Percentiles rank a stretch among this genome's conserved stretches.
Evolutionary conservation across 2,329 filamentous ascomycete genomes (phyloP).

Genomic region (Colletotrichum sp.): DNA sequence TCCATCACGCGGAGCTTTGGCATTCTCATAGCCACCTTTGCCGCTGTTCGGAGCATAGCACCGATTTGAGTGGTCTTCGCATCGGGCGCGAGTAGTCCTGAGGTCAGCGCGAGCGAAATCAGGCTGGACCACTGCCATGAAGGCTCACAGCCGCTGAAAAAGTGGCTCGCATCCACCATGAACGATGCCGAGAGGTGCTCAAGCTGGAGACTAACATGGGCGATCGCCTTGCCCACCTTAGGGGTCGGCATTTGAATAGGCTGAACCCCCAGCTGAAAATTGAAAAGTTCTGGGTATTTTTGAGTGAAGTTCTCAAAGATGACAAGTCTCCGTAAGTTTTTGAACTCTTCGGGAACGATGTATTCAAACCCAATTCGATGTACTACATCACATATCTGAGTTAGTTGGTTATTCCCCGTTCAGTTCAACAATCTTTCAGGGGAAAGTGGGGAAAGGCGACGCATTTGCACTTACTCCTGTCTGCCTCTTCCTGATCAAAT

Average conservation of each 20-base stretch:
- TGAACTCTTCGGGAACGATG: accelerated
- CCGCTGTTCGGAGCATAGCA: background rate
- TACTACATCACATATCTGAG: no score
- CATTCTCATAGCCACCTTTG: background rate
- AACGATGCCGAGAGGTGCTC: background rate
- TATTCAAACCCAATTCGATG: accelerated
- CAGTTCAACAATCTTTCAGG: background rate
- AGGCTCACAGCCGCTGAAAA: background rate
- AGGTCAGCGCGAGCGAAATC: background rate
- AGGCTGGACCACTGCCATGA: background rate
- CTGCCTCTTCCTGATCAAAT: background rate
- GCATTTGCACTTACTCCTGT: background rate
- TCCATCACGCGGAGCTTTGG: background rate
- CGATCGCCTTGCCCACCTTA: background rate
- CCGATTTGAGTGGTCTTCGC: background rate
- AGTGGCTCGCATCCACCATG: background rate
- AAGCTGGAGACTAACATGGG: background rate
- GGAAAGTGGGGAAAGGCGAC: background rate
- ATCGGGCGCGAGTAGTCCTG: background rate
- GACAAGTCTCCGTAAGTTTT: background rate
- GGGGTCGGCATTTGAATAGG: background rate
- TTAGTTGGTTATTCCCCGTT: background rate
- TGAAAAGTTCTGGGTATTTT: background rate
- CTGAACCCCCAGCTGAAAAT: background rate
- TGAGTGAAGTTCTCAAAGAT: background rate